A percentile compares a stretch with the other conserved stretches of the same genome.
phyloP scores from a whole-genome alignment of 257 asterid species.

The Coffea canephora region DNA sequence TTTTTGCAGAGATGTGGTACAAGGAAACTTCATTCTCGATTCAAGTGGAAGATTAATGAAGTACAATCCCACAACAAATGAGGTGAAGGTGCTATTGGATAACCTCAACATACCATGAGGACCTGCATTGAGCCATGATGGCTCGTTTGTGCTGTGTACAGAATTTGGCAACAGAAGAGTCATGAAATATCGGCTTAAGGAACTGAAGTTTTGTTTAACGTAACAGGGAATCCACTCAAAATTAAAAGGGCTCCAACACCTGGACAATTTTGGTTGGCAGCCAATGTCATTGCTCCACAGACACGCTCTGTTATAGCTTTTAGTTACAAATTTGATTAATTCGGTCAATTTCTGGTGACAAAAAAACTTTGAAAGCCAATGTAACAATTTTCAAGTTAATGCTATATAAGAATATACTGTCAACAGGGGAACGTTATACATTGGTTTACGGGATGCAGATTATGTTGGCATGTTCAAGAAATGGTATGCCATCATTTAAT shows the following conservation, averaged over 20 bases:
- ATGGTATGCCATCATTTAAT: no score
- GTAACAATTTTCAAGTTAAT: neutral
- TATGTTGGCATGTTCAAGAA: no score
- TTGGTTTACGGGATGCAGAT: neutral
- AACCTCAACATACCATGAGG: no score
- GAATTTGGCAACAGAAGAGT: slow-evolving; percentile 1
- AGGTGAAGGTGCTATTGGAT: no score
- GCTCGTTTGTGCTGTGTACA: no score
- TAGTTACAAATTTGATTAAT: neutral
- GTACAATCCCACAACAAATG: no score
- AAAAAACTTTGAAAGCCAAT: neutral
- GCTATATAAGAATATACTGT: neutral
- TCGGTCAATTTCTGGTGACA: neutral
- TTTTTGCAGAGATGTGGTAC: no score
- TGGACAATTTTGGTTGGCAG: slow-evolving; percentile 12
- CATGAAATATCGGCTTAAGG: slow-evolving; percentile 36
- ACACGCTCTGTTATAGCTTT: neutral
- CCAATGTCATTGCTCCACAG: neutral
- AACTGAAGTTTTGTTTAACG: slow-evolving; percentile 22
- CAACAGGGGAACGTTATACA: neutral
- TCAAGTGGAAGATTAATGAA: no score
- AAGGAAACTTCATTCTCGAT: no score
- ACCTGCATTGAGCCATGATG: no score
- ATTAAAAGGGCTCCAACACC: slow-evolving; percentile 31
- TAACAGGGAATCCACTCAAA: slow-evolving; percentile 39